Evolutionary conservation across 257 asterid species (phyloP).

Genomic region (Gentiana macrophylla): DNA sequence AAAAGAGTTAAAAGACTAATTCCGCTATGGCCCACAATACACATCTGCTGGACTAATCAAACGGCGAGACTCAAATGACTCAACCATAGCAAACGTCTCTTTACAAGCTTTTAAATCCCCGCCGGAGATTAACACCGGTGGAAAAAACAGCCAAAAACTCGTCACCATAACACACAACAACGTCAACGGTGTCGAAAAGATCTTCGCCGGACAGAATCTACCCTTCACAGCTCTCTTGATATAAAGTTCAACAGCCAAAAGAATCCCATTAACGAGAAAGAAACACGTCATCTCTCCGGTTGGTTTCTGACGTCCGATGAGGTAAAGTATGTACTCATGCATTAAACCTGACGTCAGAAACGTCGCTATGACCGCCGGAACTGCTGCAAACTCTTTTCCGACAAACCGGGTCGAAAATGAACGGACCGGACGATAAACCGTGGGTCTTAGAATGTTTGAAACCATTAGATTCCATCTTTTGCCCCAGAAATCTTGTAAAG

Average conservation of each 20-base stretch:
- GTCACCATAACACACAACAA: slow-evolving; percentile 23
- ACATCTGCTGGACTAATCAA: slow-evolving; percentile 23
- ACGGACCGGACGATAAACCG: slow-evolving; percentile 13
- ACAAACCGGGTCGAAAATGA: slow-evolving; percentile 1
- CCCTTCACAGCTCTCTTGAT: slow-evolving; percentile 20
- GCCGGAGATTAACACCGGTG: slow-evolving; percentile 29
- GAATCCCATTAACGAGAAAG: slow-evolving; percentile 35
- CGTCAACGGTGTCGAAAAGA: slow-evolving; percentile 23
- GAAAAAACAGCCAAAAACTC: slow-evolving; percentile 45
- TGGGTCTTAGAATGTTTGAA: slow-evolving; percentile 1
- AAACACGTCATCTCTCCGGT: slow-evolving; percentile 30
- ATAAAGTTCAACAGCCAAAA: slow-evolving; percentile 24
- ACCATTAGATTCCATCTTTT: slow-evolving; percentile 19
- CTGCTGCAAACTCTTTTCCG: slow-evolving; percentile 16
- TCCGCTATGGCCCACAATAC: too few species aligned
- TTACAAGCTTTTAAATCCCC: slow-evolving; percentile 34
- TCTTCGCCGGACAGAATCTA: slow-evolving; percentile 11
- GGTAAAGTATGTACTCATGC: slow-evolving; percentile 43
- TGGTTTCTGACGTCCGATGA: slow-evolving; percentile 38
- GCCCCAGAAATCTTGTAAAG: slow-evolving; percentile 27
- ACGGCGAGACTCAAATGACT: slow-evolving; percentile 23
- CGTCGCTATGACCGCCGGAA: slow-evolving; percentile 21
- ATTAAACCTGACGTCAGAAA: slow-evolving; percentile 45
- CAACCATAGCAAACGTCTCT: slow-evolving; percentile 32
- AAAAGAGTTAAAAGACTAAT: too few species aligned